phyloP scores from a whole-genome alignment of 768 basidiomycete genomes.

The Termitomyces sp. region DNA sequence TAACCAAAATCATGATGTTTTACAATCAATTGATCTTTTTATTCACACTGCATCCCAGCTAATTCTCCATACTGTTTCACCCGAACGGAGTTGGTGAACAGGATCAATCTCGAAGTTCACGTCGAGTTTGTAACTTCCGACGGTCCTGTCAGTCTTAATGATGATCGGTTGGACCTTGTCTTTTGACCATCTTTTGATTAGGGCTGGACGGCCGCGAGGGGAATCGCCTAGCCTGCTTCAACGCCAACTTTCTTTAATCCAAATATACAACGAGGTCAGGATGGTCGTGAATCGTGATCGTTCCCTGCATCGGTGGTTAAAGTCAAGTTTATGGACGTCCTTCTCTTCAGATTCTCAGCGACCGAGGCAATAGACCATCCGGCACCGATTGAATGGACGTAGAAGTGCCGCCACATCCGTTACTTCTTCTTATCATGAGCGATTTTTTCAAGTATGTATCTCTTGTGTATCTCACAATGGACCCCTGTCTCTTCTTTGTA shows the following conservation, averaged over 20 bases:
- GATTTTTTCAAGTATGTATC: not conserved
- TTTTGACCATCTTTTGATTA: not conserved
- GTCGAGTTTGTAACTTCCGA: not conserved
- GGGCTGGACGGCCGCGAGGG: not conserved
- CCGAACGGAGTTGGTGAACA: no score
- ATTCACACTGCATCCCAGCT: no score
- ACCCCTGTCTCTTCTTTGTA: not conserved
- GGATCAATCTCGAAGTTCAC: no score
- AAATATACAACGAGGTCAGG: not conserved
- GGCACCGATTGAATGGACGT: not conserved
- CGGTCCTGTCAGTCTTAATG: no score
- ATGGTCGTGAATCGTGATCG: not conserved
- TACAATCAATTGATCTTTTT: no score
- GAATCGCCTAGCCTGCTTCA: not conserved
- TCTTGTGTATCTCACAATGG: not conserved
- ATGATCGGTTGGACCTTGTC: not conserved
- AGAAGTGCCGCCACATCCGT: not conserved
- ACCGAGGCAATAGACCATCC: not conserved
- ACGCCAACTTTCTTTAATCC: not conserved
- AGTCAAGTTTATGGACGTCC: not conserved
- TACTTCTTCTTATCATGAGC: not conserved
- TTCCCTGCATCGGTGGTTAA: not conserved
- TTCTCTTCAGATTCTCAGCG: not conserved
- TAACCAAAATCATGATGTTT: no score
- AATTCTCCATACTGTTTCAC: not conserved